Evolutionary conservation across 345 rosid genomes (phyloP).

Genomic region (Brassica rapa): DNA sequence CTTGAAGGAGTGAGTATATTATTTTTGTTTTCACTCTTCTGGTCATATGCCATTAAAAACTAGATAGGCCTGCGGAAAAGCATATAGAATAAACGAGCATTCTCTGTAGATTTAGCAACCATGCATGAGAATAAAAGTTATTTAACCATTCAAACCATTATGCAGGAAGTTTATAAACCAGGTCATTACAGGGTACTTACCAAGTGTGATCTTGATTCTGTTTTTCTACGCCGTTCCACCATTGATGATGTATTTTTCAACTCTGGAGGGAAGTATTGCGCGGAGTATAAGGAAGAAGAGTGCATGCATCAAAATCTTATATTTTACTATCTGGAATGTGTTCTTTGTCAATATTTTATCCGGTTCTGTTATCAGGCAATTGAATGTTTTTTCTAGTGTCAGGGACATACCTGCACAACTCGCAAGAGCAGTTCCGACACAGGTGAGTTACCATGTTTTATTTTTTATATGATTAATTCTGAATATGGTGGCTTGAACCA

Average conservation of each 20-base stretch:
- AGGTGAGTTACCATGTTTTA: constrained; percentile 49
- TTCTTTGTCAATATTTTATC: constrained; percentile 88
- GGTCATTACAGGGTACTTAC: constrained; percentile 87
- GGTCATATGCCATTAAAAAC: neutral
- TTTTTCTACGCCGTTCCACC: constrained; percentile 85
- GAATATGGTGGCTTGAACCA: constrained; percentile 12
- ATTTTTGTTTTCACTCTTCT: neutral
- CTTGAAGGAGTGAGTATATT: constrained; percentile 60
- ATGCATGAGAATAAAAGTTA: neutral
- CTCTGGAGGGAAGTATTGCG: constrained; percentile 69
- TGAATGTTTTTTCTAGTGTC: constrained; percentile 61
- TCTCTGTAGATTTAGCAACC: neutral
- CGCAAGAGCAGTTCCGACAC: constrained; percentile 78
- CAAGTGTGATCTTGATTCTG: constrained; percentile 78
- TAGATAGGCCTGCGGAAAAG: neutral
- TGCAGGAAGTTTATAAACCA: constrained; percentile 61
- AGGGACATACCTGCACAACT: constrained; percentile 67
- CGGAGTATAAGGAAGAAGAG: constrained; percentile 82
- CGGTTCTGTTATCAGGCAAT: constrained; percentile 66
- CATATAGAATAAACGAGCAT: neutral
- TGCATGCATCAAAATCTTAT: constrained; percentile 76
- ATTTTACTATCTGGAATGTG: constrained; percentile 93
- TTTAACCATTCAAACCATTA: constrained; percentile 13
- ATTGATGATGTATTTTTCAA: constrained; percentile 83
- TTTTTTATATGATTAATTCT: constrained; percentile 14